Evolutionary conservation across 139 green algal genomes (phyloP), one percentile per base, ranked within the genome.

Genomic region (Mesostigma viride): DNA sequence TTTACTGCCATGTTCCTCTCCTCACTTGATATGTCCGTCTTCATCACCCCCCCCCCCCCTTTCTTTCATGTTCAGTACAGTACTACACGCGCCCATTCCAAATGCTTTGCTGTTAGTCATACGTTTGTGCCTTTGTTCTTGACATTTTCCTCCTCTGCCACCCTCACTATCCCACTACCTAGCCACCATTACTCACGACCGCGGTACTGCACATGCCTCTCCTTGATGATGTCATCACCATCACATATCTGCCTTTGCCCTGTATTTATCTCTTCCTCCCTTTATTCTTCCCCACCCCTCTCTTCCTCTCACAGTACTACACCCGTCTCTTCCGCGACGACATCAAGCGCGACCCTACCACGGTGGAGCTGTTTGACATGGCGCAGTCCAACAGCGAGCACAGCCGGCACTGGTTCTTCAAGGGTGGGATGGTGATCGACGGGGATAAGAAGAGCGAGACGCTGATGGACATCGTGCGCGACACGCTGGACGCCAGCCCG

Each of bases 311-410:
- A 56, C 73, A 80, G 58, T 83, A 70, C 58, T 83, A 83, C 67
- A 73, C 70, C 14, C 62, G 17, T 27, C 56, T 83, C 36, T 83
- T 83, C 80, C 36, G 66, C 1, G 79, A 95, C 11, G 86, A 96
- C 70, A 86, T 99, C 72, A 84, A 85, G 59, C 83, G 93, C 26
- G 81, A 98, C 82, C 93, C 93, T 67, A 98, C 93, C 58, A 96
- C 93, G 64, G 93, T 99, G 36, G 93, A 99, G 84, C 89, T 99
- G 0, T 99, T 99, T 74, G 93, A 99, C 84, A 96, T 99, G 31
- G 93, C 87, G 20, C 93, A 97, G 84, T 91, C 82, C 72, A 96
- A 95, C 84, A 85, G 72, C 11, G 85, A 94, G 67, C 88, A 94
- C 75, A 83, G 68, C 56, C 67, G 78, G 4, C 67, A 84, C 64